Evolutionary conservation across 23 red algal species (phyloP).

Genomic region (Cyanidioschyzon merolae): DNA sequence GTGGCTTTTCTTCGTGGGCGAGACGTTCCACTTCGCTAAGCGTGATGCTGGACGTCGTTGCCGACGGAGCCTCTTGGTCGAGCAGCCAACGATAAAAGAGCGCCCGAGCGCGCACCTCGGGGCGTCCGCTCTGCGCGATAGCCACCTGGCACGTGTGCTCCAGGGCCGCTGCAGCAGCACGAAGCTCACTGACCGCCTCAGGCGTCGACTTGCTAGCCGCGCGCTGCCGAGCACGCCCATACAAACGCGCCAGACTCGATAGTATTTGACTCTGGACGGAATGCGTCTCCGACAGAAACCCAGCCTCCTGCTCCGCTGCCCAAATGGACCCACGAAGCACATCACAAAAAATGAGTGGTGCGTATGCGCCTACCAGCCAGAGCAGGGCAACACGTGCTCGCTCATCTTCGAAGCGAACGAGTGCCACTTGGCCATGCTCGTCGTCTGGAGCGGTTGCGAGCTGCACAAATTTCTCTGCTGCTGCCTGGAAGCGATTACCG

Average conservation of each 20-base stretch:
- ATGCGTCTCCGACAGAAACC: slow-evolving; percentile 41
- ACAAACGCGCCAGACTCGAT: slow-evolving; percentile 46
- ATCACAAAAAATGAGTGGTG: slow-evolving; percentile 18
- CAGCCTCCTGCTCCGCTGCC: slow-evolving; percentile 34
- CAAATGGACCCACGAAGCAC: slow-evolving; percentile 10
- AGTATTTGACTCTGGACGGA: slow-evolving; percentile 67
- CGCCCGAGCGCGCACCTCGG: slow-evolving; percentile 66
- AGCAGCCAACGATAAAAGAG: slow-evolving; percentile 56
- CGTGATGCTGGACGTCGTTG: background rate
- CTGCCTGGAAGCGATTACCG: slow-evolving; percentile 32
- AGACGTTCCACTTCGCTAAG: background rate
- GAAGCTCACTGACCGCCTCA: slow-evolving; percentile 6
- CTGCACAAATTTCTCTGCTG: slow-evolving; percentile 30
- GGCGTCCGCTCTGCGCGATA: background rate
- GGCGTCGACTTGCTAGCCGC: slow-evolving; percentile 19
- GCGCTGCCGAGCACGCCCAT: slow-evolving; percentile 11
- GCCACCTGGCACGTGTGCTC: slow-evolving; percentile 30
- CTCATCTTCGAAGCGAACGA: slow-evolving; percentile 30
- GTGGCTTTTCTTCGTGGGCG: background rate
- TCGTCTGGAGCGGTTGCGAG: background rate
- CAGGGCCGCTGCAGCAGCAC: slow-evolving; percentile 24
- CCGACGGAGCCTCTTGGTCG: background rate
- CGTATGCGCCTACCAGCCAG: slow-evolving; percentile 91
- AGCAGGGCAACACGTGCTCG: slow-evolving; percentile 52
- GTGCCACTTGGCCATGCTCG: background rate